phyloP scores from a whole-genome alignment of 2,329 filamentous ascomycete genomes.

The Aspergillus sp. region DNA sequence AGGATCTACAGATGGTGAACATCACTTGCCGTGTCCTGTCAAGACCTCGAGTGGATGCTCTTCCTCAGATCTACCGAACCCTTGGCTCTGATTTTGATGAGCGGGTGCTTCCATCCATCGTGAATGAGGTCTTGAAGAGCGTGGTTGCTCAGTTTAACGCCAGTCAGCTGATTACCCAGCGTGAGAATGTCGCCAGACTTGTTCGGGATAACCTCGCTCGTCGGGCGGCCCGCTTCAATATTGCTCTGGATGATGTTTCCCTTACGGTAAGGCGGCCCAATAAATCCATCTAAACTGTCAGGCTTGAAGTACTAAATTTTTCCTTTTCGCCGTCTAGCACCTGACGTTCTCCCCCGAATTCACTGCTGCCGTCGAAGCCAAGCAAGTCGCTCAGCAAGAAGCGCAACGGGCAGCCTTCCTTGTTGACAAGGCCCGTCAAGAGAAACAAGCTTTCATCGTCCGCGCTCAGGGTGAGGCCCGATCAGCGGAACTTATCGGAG shows the following conservation, averaged over 20 bases:
- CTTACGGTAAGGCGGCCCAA: conserved; percentile 67
- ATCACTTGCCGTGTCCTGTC: conserved; percentile 99
- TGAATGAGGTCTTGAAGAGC: conserved; percentile 98
- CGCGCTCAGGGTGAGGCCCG: conserved; percentile 98
- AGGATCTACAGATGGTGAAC: conserved; percentile 99
- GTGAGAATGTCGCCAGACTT: conserved; percentile 89
- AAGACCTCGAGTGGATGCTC: conserved; percentile 77
- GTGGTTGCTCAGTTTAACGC: conserved; percentile 99
- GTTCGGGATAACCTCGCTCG: conserved; percentile 91
- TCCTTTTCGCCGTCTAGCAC: conserved; percentile 45
- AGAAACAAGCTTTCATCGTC: conserved; percentile 99
- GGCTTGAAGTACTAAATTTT: conserved; percentile 1
- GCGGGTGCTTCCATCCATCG: conserved; percentile 92
- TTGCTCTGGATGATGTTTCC: conserved; percentile 94
- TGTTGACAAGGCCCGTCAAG: conserved; percentile 97
- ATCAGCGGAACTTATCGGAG: conserved; percentile 95
- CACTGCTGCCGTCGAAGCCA: conserved; percentile 68
- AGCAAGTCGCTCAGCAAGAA: conserved; percentile 78
- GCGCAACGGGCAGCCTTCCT: conserved; percentile 96
- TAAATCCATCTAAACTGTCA: neutral
- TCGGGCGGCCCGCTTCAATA: conserved; percentile 94
- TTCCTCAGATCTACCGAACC: conserved; percentile 96
- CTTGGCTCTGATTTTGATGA: conserved; percentile 96
- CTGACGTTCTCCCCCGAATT: conserved; percentile 69
- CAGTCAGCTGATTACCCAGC: conserved; percentile 95